Percentiles rank a stretch among this genome's conserved stretches.
These are phyloP conservation scores for Bipolaris oryzae DNA, from an alignment of 2,329 filamentous ascomycete genomes.

Conservation along the genomic window DNA sequence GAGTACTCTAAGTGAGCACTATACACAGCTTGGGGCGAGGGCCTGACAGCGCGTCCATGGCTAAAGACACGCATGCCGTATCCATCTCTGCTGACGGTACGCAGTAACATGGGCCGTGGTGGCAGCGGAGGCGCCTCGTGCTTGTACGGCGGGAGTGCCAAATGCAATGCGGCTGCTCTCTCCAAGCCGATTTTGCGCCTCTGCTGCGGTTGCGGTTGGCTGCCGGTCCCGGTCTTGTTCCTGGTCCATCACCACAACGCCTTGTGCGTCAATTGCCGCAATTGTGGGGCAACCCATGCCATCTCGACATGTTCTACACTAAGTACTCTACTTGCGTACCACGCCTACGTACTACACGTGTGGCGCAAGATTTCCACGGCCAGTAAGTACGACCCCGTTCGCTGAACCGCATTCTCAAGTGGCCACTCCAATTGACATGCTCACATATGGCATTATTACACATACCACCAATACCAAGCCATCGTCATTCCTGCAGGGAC, in stretches of 20 bases:
- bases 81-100: slow-evolving; percentile 37
- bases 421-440: not conserved
- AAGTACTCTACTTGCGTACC: too few species aligned
- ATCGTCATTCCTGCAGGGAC: slow-evolving; percentile 9
- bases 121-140: slow-evolving; percentile 26
- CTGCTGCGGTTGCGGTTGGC: slow-evolving; percentile 32
- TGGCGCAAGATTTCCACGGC: too few species aligned
- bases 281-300: slow-evolving; percentile 14
- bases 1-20: slow-evolving; percentile 14
- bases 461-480: not conserved
- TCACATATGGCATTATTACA: not conserved
- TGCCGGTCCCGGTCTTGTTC: slow-evolving; percentile 21
- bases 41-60: slow-evolving; percentile 36
- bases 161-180: slow-evolving; percentile 20
- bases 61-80: slow-evolving; percentile 44
- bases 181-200: slow-evolving; percentile 27
- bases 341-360: not conserved
- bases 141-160: slow-evolving; percentile 23
- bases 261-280: slow-evolving; percentile 14
- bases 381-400: too few species aligned
- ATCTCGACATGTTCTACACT: not conserved
- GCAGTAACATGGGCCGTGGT: slow-evolving; percentile 38
- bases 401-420: not conserved
- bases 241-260: slow-evolving; percentile 22
- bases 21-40: slow-evolving; percentile 21